Evolutionary conservation across 495 filamentous ascomycete genomes (phyloP).

Genomic region (Achaetomiella virescens): DNA sequence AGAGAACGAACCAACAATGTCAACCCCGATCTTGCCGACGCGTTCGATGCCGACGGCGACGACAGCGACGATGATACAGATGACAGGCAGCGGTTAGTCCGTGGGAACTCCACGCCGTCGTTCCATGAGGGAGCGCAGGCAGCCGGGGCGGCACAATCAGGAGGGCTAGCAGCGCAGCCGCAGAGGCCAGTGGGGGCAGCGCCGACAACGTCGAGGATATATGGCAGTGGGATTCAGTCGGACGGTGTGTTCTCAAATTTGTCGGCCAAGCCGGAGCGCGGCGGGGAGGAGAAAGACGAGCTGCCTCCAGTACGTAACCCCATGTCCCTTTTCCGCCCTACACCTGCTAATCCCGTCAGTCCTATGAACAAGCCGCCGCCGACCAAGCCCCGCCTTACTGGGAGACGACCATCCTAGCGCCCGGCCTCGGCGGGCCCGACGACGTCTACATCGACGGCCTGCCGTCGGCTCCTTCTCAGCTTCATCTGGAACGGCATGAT

Average conservation of each 20-base stretch:
- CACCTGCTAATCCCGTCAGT: constrained; percentile 43
- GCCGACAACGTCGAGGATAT: constrained; percentile 34
- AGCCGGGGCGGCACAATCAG: constrained; percentile 11
- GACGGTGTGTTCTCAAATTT: constrained; percentile 97
- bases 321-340: constrained; percentile 16
- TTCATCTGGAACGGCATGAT: constrained; percentile 99
- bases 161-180: constrained; percentile 20
- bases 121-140: constrained; percentile 14
- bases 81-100: constrained; percentile 79
- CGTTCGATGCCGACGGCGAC: constrained; percentile 73
- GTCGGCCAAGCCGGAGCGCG: constrained; percentile 81
- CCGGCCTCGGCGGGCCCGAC: constrained; percentile 71
- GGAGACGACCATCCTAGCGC: constrained; percentile 96
- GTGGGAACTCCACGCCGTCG: constrained; percentile 51
- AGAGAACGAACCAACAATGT: constrained; percentile 50
- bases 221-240: constrained; percentile 61
- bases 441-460: constrained; percentile 96
- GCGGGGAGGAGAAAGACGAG: constrained; percentile 77
- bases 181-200: constrained; percentile 1
- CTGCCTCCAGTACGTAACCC: constrained; percentile 73
- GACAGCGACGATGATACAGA: constrained; percentile 71
- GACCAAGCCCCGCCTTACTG: constrained; percentile 97
- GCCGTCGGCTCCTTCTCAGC: constrained; percentile 83
- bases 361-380: constrained; percentile 96
- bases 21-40: constrained; percentile 76